Evolutionary conservation across 371 early-diverging fungal species (phyloP), one percentile per base, ranked within the genome.

Genomic region (Nematocida sp.): DNA sequence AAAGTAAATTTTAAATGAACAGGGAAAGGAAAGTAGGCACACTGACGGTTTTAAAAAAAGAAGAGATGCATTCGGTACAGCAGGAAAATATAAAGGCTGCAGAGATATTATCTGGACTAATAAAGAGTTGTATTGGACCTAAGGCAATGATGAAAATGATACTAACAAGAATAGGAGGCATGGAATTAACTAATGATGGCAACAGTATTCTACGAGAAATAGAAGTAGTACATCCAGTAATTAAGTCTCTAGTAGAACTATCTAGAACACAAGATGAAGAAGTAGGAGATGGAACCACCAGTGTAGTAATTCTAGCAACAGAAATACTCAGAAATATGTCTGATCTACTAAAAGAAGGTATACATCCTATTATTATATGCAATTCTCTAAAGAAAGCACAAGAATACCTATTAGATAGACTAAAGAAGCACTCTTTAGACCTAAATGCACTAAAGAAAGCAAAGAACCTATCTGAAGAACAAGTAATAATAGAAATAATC

Each of bases 221-320:
- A 80, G 98, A 99, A 85, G 96, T 96, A 25, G 90, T 92, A 40
- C 97, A 97, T 85, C 98, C 98, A 45, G 98, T 98, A 51, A 97
- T 98, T 47, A 95, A 98, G 84, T 90, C 90, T 78, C 91, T 98
- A 90, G 94, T 99, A 80, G 99, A 98, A 82, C 88, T 99, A 47
- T 90, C 93, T 38, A 87, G 96, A 83, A 97, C 99, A 62, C 99
- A 99, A 86, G 97, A 97, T 86, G 97, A 98, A 83, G 98, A 97
- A 84, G 97, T 97, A 38, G 99, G 99, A 66, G 99, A 99, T 85
- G 99, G 99, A 63, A 99, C 99, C 23, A 99, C 99, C 31, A 88
- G 89, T 65, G 99, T 99, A 75, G 93, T 99, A 67, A 91, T 99
- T 79, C 86, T 96, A 38, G 78, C 84, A 37, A 58, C 81, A 5